Base-by-base conservation (phyloP, 129 eudicot genomes). In the Flaveria linearis region DNA sequence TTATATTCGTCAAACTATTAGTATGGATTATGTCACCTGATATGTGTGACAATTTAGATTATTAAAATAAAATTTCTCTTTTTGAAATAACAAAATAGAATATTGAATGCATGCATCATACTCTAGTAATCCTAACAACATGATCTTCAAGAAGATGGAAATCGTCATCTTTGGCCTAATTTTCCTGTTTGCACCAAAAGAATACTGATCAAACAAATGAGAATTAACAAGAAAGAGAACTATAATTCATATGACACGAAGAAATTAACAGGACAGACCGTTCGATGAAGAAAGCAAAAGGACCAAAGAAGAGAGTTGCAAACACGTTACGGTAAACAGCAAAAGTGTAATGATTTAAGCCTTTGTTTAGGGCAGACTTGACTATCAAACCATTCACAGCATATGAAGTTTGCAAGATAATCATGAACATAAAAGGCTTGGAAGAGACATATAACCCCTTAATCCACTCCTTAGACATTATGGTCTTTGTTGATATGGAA, bases 61-160 rank as follows among this genome's bases (percentile, higher is more conserved):
- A 36, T 36, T 36, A 36, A 36, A 36, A 5, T 36, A 36, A 36
- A 8, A 45, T 9, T 0, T 14, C 17, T 15, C 14, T 49, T 49
- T 12, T 49, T 49, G 16, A 13, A 49, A 49, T 12, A 49, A 49
- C n/a, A 49, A 62, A 13, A 62, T 46, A 57, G 15, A 30, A 17
- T 67, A 64, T 30, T 25, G 56, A 22, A 53, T 28, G 64, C 66
- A 52, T 36, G 74, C 66, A 43, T 28, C 30, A 28, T 74, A 87
- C 91, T 87, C 91, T 50, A 87, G 82, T 22, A 87, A 60, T 45
- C 84, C 91, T 62, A 87, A 71, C 12, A 75, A 33, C 84, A 87
- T 67, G 58, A 87, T 84, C 82, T 87, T 85, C 15, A 81, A 17
- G 76, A 84, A 87, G 57, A 84, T 76, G 73, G 90, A 71, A 47